These are phyloP conservation scores for Puccinia hordei DNA, from an alignment of 1,284 basidiomycete species.

Conservation along the genomic window DNA sequence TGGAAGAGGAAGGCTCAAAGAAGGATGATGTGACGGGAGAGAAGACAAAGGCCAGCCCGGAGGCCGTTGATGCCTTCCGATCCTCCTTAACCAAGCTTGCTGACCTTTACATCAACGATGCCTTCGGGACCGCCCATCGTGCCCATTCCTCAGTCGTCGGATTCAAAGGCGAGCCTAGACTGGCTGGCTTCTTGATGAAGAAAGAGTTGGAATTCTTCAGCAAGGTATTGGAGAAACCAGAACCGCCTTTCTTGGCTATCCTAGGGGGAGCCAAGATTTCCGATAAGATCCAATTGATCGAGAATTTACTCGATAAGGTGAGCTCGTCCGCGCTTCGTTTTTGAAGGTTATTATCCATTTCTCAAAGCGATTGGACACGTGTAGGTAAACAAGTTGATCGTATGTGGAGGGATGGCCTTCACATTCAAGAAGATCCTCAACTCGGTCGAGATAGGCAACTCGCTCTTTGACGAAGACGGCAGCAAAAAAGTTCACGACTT, in stretches of 20 bases:
- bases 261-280: slow-evolving; percentile 98
- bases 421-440: slow-evolving; percentile 97
- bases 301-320: slow-evolving; percentile 98
- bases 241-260: slow-evolving; percentile 95
- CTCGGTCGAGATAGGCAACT: slow-evolving; percentile 84
- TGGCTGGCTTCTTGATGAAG: slow-evolving; percentile 95
- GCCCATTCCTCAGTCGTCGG: slow-evolving; percentile 99
- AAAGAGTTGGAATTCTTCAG: slow-evolving; percentile 99
- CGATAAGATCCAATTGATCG: slow-evolving; percentile 98
- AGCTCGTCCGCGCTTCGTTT: slow-evolving; percentile 8
- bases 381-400: slow-evolving; percentile 92
- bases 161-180: slow-evolving; percentile 86
- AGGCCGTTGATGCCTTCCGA: too few relatives aligned
- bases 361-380: not conserved
- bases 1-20: too few relatives aligned
- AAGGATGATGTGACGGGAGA: too few relatives aligned
- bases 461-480: slow-evolving; percentile 88
- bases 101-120: too few relatives aligned
- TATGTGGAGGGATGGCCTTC: slow-evolving; percentile 98
- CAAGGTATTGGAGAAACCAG: slow-evolving; percentile 91
- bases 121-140: slow-evolving; percentile 95
- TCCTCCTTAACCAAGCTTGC: too few relatives aligned
- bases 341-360: slow-evolving; percentile 12
- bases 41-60: too few relatives aligned
- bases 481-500: slow-evolving; percentile 81